A percentile compares a stretch with the other conserved stretches of the same genome.
These are phyloP conservation scores for Xylaria nigripes DNA, from an alignment of 495 filamentous ascomycete species.

Conservation along the genomic window DNA sequence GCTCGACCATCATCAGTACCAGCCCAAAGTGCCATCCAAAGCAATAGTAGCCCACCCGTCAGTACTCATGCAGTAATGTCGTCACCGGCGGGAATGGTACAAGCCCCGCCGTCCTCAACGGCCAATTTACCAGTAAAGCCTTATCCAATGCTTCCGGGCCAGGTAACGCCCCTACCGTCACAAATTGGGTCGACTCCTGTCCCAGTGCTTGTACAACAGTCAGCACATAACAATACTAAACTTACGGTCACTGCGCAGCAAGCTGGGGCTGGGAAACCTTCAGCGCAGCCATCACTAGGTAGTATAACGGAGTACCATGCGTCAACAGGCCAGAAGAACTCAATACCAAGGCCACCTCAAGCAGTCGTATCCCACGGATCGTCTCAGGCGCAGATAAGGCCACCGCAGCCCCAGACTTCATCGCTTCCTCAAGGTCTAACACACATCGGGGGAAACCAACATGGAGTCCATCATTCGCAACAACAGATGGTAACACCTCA, in stretches of 20 bases:
- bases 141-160: constrained; percentile 26
- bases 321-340: neutral
- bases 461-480: neutral
- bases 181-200: constrained; percentile 19
- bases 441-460: neutral
- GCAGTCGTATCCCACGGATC: constrained; percentile 2
- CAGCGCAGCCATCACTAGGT: constrained; percentile 5
- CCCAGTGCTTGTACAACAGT: neutral
- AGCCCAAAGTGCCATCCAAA: neutral
- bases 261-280: neutral
- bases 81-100: neutral
- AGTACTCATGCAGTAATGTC: neutral
- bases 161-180: constrained; percentile 21
- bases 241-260: constrained; percentile 2
- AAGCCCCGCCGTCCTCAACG: neutral
- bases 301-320: neutral
- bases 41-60: neutral
- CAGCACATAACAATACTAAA: neutral
- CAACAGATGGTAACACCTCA: neutral
- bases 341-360: neutral
- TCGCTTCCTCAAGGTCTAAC: neutral
- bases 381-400: constrained; percentile 7
- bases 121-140: constrained; percentile 9
- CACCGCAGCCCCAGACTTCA: constrained; percentile 12
- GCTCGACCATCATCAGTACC: constrained; percentile 4